Evolutionary conservation across 768 basidiomycete genomes (phyloP), one percentile per base, ranked within the genome.

Genomic region (Mycena capillaripes): DNA sequence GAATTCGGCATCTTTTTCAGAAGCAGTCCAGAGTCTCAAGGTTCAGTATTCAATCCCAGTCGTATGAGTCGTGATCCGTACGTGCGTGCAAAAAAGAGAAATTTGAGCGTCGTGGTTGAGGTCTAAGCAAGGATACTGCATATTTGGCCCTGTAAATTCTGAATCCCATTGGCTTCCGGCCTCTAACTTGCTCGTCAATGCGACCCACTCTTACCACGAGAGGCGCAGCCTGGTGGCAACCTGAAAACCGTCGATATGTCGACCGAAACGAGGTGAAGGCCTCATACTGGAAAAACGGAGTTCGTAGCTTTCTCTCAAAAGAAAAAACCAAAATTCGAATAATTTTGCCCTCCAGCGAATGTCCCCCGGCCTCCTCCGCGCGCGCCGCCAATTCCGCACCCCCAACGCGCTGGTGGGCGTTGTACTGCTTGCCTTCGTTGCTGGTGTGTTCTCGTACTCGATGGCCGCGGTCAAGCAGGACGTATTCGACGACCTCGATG

Each of bases 391-490:
- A 16, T 99, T 93, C 83, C 89, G 90, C 36, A 46, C 93, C 46
- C 88, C 88, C 75, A 99, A 99, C 80, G 89, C 92, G 21, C 42
- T 97, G 57, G 95, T 93, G 0, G 97, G 97, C 10, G 73, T 91
- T 53, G 77, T 86, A 3, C 87, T 98, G 52, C 88, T 90, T 30
- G 87, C 88, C 0, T 97, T 98, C 79, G 92, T 90, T 32, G 88
- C 90, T 17, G 93, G 92, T 30, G 91, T 98, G 11, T 99, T 95
- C 90, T 87, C 91, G 5, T 99, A 98, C 83, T 97, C 96, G 21
- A 97, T 99, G 78, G 89, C 91, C 34, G 97, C 96, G 32, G 97
- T 98, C 66, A 96, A 93, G 78, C 97, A 98, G 78, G 97, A 98
- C 79, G 91, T 93, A 46, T 98, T 97, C 79, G 91, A 93, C 75